Conservation (phyloP, 148 eudicot species). For the Camellia granthamiana region DNA sequence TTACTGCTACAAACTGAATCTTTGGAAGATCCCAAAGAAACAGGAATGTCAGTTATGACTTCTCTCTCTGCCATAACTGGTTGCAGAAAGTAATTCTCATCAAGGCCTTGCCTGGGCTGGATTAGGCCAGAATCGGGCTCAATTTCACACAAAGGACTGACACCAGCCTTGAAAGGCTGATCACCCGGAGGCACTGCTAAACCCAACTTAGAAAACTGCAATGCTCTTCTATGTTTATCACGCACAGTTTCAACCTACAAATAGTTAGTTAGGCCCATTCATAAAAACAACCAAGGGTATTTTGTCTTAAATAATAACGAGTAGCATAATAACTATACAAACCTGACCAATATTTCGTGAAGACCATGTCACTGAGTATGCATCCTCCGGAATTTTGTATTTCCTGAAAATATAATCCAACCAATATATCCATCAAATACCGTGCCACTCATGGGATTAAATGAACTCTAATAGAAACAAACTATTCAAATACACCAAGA, state of each 20-base stretch:
- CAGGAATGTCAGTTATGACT: conserved; percentile 3
- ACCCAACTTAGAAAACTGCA: conserved; percentile 71
- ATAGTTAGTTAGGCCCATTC: background rate
- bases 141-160: conserved; percentile 25
- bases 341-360: conserved; percentile 89
- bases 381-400: conserved; percentile 58
- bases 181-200: conserved; percentile 42
- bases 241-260: conserved; percentile 64
- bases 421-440: conserved; percentile 3
- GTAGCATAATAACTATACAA: conserved; percentile 8
- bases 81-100: conserved; percentile 12
- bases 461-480: background rate
- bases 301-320: background rate
- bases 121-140: conserved; percentile 24
- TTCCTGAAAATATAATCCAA: conserved; percentile 46
- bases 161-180: conserved; percentile 28
- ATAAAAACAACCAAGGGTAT: background rate
- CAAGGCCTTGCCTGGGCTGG: conserved; percentile 10
- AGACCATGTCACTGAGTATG: conserved; percentile 60
- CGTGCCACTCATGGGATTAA: background rate
- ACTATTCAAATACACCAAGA: conserved; percentile 5
- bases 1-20: conserved; percentile 16
- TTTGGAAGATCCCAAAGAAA: conserved; percentile 25
- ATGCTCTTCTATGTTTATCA: conserved; percentile 68
- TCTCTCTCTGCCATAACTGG: conserved; percentile 22